Base-by-base conservation (phyloP, 352 stramenopile genomes). In the Globisporangium nagaii region DNA sequence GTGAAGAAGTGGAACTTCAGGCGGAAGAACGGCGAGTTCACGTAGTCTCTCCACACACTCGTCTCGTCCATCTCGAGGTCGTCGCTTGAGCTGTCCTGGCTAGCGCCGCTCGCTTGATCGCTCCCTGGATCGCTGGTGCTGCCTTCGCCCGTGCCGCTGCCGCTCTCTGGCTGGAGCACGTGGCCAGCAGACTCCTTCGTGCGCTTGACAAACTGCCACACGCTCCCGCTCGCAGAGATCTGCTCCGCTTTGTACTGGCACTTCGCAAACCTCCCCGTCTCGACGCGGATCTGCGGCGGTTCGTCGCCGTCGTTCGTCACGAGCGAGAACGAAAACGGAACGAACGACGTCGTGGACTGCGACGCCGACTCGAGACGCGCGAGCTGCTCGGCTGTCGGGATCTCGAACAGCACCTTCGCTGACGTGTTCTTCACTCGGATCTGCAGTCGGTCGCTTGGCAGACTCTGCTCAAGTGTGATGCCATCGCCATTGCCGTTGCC, bases 1-100 rank as follows among this genome's bases (percentile, higher is more conserved):
- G 74, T 79, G 57, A 91, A 83, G 40, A 88, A 86, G 53, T 83
- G 69, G 53, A 89, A 82, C 35, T 77, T 71, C 37, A 87, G 56
- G 5, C 59, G 69, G 51, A 92, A 79, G 50, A 79, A 87, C 8
- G 65, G 70, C 8, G 81, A 92, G 19, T 86, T 72, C 25, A 85
- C 46, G 35, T 92, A 92, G n/a, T 88, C 79, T 32, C 71, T 62
- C 67, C 78, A 85, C 52, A 10, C 63, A 66, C 27, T 58, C 42
- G n/a, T n/a, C n/a, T n/a, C n/a, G n/a, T n/a, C n/a, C n/a, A n/a
- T n/a, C n/a, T n/a, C n/a, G n/a, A n/a, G n/a, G n/a, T n/a, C n/a
- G n/a, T n/a, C n/a, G n/a, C 42, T 49, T 12, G 15, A 22, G 35
- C 12, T 49, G 24, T 36, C 42, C 17, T 49, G 15, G 25, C 35